Evolutionary conservation across 2,329 filamentous ascomycete species (phyloP).

Genomic region (Leptosphaerulina australis): DNA sequence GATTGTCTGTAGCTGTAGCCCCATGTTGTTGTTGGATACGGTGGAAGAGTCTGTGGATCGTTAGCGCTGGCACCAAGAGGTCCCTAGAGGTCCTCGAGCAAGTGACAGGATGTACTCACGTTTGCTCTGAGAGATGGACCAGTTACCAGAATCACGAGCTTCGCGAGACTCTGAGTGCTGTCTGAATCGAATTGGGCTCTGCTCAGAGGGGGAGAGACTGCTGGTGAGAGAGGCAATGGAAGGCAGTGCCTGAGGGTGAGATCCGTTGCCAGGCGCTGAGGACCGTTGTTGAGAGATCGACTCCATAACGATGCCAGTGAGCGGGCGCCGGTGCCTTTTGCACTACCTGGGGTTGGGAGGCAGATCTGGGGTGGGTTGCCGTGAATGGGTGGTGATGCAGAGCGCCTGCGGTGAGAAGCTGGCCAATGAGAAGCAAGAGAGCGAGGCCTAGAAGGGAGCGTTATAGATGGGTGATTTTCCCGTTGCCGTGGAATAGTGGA

Average conservation of each 20-base stretch:
- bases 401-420: slow-evolving; percentile 23
- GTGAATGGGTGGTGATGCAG: slow-evolving; percentile 33
- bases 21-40: slow-evolving; percentile 55
- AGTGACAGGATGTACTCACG: slow-evolving; percentile 47
- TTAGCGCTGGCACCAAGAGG: slow-evolving; percentile 14
- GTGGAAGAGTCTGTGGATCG: slow-evolving; percentile 48
- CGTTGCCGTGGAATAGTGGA: slow-evolving; percentile 17
- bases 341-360: slow-evolving; percentile 14
- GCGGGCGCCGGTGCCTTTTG: slow-evolving; percentile 14
- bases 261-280: slow-evolving; percentile 28
- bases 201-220: slow-evolving; percentile 40
- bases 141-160: slow-evolving; percentile 64
- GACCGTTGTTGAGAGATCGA: slow-evolving; percentile 36
- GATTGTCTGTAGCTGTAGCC: slow-evolving; percentile 57
- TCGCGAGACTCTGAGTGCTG: slow-evolving; percentile 53
- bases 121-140: slow-evolving; percentile 65
- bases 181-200: slow-evolving; percentile 40
- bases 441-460: slow-evolving; percentile 16
- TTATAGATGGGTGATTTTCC: slow-evolving; percentile 10
- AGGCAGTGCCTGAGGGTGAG: slow-evolving; percentile 47
- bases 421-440: slow-evolving; percentile 31
- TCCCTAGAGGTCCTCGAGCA: slow-evolving; percentile 2
- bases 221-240: slow-evolving; percentile 49
- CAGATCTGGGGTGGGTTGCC: slow-evolving; percentile 18
- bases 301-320: slow-evolving; percentile 35